Conservation (phyloP, 441 rosid species). For the Croton setiger region DNA sequence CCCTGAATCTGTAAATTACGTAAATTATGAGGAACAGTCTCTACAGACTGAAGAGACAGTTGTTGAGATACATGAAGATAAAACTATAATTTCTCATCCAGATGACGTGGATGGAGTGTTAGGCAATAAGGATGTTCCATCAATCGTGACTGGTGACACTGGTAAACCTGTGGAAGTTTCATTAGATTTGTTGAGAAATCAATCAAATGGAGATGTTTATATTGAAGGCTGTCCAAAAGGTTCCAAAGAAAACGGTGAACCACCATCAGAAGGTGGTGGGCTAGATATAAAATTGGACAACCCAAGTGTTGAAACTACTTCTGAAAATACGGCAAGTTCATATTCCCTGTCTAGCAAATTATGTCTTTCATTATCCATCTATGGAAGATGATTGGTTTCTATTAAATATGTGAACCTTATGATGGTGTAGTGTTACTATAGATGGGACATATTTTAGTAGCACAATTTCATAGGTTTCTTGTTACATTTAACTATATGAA, state of each 20-base stretch:
- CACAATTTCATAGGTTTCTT: background rate
- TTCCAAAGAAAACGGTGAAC: constrained; percentile 41
- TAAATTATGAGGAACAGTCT: constrained; percentile 37
- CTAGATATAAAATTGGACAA: constrained; percentile 36
- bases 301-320: constrained; percentile 41
- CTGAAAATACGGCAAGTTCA: constrained; percentile 58
- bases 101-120: constrained; percentile 31
- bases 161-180: constrained; percentile 38
- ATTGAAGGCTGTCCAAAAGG: constrained; percentile 31
- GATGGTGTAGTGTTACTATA: background rate
- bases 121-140: constrained; percentile 29
- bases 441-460: background rate
- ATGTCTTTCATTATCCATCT: constrained; percentile 12
- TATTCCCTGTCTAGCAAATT: constrained; percentile 23
- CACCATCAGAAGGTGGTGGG: constrained; percentile 31
- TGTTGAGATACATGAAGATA: constrained; percentile 67
- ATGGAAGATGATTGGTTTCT: constrained; percentile 9
- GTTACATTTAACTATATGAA: constrained; percentile 1
- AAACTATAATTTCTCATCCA: constrained; percentile 41
- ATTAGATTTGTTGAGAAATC: constrained; percentile 30
- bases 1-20: constrained; percentile 33
- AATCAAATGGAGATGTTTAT: constrained; percentile 32
- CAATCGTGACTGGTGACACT: constrained; percentile 26
- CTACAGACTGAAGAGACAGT: constrained; percentile 53
- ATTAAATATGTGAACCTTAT: constrained; percentile 10